Base-by-base conservation (phyloP, 2,329 filamentous ascomycete genomes). In the Ophiostoma sp. region DNA sequence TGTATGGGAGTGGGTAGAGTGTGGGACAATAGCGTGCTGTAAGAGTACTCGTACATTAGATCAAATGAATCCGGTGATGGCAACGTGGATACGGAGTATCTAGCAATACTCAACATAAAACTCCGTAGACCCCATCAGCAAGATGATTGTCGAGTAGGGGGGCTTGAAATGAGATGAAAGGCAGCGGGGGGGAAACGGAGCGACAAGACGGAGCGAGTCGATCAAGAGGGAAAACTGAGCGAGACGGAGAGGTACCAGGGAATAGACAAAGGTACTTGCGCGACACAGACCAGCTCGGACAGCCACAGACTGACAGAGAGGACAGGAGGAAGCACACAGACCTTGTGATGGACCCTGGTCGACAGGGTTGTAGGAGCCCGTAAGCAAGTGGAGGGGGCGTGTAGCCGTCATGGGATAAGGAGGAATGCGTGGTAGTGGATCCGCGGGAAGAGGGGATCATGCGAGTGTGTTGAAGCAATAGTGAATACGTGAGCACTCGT, bases 361-460 rank as follows among this genome's bases (percentile, higher is more conserved):
- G 58, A 38, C 38, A 62, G 38, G 58, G 58, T 62, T 41, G 58
- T 14, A 42, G 38, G 58, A 36, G 55, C 36, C 38, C 36, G 58
- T 62, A 62, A 60, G 18, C 62, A 65, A 55, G 52, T n/a, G 40
- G 64, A 64, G 44, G 58, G 67, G 38, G 60, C 18, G 65, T 64
- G 40, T 63, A 63, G 60, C 60, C 60, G 60, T 42, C 16, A 44
- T 55, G 42, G 42, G 42, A 45, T 45, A 18, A 41, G 40, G 40
- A 63, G 60, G 45, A 64, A 47, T 66, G 66, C 66, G 55, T 70
- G 68, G 67, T 49, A 62, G 70, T 71, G 68, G 68, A 66, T 66
- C 68, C 68, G 42, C 67, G 67, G 66, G 68, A 66, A 52, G 63
- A 67, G 55, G 67, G 45, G n/a, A 7, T 9, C 47, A 44, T 62